phyloP scores from a whole-genome alignment of 768 basidiomycete genomes.

The Tulasnella sp. region DNA sequence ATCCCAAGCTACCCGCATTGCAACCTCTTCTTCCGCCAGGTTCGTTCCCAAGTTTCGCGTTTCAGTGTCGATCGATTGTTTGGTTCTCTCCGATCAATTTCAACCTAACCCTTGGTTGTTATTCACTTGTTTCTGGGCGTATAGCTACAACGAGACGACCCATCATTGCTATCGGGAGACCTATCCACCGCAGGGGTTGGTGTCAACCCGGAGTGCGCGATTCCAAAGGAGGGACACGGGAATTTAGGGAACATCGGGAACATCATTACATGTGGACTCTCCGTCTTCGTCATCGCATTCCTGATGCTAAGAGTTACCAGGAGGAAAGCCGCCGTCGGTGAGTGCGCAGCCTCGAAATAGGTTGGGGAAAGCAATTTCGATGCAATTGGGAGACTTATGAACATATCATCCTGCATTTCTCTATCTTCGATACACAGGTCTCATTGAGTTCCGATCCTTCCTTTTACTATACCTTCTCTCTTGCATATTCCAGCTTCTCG shows the following conservation, averaged over 20 bases:
- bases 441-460: conserved; percentile 65
- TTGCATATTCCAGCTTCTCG: conserved; percentile 60
- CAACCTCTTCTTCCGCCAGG: conserved; percentile 88
- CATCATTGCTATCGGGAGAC: conserved; percentile 33
- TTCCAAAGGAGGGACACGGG: conserved; percentile 42
- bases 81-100: conserved; percentile 20
- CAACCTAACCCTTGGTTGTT: background rate
- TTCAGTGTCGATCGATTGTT: conserved; percentile 17
- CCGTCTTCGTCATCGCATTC: conserved; percentile 45
- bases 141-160: conserved; percentile 27
- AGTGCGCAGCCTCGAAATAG: conserved; percentile 25
- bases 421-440: too few species aligned
- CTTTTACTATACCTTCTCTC: conserved; percentile 38
- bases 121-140: conserved; percentile 14
- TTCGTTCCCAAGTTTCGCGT: conserved; percentile 27
- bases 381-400: too few species aligned
- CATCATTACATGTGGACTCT: conserved; percentile 67
- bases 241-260: conserved; percentile 75
- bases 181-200: conserved; percentile 62
- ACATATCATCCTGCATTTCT: background rate
- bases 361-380: background rate
- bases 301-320: conserved; percentile 49
- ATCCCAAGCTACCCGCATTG: conserved; percentile 83
- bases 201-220: conserved; percentile 70
- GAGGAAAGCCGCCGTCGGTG: conserved; percentile 82